phyloP scores from a whole-genome alignment of 139 green algal genomes.

The Picochlorum sp. region DNA sequence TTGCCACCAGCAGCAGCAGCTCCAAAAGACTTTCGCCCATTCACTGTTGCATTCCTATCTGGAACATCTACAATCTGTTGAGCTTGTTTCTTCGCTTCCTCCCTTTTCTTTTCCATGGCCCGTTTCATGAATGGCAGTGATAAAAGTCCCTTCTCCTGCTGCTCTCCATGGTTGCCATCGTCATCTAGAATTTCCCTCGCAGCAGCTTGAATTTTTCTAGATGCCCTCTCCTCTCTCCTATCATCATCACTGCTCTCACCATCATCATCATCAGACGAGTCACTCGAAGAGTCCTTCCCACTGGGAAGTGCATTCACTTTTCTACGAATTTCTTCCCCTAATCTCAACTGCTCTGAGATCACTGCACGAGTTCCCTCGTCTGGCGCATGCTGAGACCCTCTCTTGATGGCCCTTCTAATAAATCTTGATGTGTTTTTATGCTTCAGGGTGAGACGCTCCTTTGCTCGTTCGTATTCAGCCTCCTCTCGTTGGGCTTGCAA shows the following conservation, averaged over 20 bases:
- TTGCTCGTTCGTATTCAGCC: conserved; percentile 65
- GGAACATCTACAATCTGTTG: conserved; percentile 20
- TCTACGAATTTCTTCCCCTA: conserved; percentile 68
- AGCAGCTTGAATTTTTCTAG: conserved; percentile 28
- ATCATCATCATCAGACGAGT: conserved; percentile 15
- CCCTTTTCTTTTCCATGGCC: conserved; percentile 46
- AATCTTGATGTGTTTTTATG: conserved; percentile 86
- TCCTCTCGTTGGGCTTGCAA: conserved; percentile 35
- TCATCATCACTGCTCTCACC: conserved; percentile 29
- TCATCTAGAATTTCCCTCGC: conserved; percentile 57
- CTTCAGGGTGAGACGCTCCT: conserved; percentile 89
- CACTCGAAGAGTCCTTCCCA: conserved; percentile 22
- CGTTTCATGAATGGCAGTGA: conserved; percentile 89
- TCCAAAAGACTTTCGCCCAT: conserved; percentile 20
- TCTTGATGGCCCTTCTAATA: conserved; percentile 75
- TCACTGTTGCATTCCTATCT: conserved; percentile 1
- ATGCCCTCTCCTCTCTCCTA: conserved; percentile 4
- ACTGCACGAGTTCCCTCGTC: conserved; percentile 59
- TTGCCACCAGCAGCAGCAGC: conserved; percentile 6
- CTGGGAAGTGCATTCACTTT: conserved; percentile 49
- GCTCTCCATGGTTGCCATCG: conserved; percentile 22
- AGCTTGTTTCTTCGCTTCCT: conserved; percentile 27
- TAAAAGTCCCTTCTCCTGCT: conserved; percentile 68
- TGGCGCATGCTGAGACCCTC: conserved; percentile 40
- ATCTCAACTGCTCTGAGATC: conserved; percentile 77